Base-by-base conservation (phyloP, 2,329 filamentous ascomycete genomes). In the Paraphoma sp. region DNA sequence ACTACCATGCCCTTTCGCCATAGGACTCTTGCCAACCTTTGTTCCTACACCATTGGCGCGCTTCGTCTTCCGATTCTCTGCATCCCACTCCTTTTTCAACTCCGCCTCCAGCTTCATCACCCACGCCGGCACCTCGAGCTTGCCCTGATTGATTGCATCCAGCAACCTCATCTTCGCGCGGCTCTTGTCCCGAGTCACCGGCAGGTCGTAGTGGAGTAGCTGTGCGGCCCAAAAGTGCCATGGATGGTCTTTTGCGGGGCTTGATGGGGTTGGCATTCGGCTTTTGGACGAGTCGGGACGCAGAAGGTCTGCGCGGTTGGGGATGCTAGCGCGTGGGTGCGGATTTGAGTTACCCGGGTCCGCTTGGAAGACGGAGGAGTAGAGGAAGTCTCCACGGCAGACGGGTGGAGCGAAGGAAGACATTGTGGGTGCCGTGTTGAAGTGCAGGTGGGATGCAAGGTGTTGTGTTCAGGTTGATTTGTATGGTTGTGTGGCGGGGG, bases 161-260 rank as follows among this genome's bases (percentile, higher is more conserved):
- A 83, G 79, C 14, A 89, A 73, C 2, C 86, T 77, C 76, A 86
- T 82, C 53, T 86, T 84, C 9, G 86, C 86, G 0, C 82, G 80
- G 18, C 83, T 81, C 72, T 88, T 88, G 44, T 80, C 80, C 64
- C 85, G 86, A 16, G 84, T 85, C 0, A 81, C 79, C 6, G 76
- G 78, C 0, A 89, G 77, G 1, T 84, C 86, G 72, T 88, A 89
- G 72, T 89, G 87, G 4, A 86, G 72, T 10, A 88, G 79, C 59
- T 89, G 86, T 0, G 86, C 85, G 59, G 86, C 82, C 55, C 86
- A 89, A 83, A 83, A 89, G 60, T 88, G 84, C 1, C 79, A 85
- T 0, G 85, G 81, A 43, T 80, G 81, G 63, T 87, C 84, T 44
- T 81, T 79, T 0, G 56, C 47, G 10, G 36, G 50, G n/a, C 52